phyloP scores from a whole-genome alignment of 192 early-diverging fungal genomes.

The Podila verticillata region DNA sequence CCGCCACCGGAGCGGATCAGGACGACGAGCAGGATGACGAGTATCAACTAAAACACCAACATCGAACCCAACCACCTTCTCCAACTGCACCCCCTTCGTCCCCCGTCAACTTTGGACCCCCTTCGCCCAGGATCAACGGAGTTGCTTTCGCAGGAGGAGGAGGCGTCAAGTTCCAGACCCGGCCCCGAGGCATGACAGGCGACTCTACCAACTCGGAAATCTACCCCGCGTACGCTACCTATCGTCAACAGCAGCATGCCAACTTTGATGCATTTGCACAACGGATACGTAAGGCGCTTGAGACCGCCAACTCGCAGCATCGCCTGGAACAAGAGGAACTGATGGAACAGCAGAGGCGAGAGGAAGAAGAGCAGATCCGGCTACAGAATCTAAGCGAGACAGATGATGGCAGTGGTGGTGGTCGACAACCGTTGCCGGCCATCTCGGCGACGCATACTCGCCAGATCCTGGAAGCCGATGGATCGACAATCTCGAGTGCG shows the following conservation, averaged over 20 bases:
- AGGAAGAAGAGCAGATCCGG: neutral
- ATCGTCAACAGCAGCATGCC: slow-evolving; percentile 27
- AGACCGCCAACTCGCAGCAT: slow-evolving; percentile 20
- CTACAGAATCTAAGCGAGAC: neutral
- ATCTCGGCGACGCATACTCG: neutral
- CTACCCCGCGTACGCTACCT: slow-evolving; percentile 38
- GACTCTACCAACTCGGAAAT: slow-evolving; percentile 5
- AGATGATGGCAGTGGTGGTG: neutral
- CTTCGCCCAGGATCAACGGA: slow-evolving; percentile 1
- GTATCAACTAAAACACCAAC: neutral
- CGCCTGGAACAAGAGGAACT: neutral
- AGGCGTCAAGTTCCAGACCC: slow-evolving; percentile 6
- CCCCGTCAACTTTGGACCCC: neutral
- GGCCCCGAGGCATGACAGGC: slow-evolving; percentile 6
- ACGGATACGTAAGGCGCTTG: slow-evolving; percentile 22
- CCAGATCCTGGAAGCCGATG: neutral
- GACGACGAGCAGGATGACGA: neutral
- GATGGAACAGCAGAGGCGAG: neutral
- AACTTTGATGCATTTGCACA: slow-evolving; percentile 36
- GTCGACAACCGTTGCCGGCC: neutral
- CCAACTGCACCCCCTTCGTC: slow-evolving; percentile 2
- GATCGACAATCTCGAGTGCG: neutral
- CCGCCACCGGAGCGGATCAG: neutral
- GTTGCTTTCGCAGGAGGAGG: neutral
- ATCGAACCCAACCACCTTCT: neutral